These are phyloP conservation scores for Boletus rubropictus DNA, from an alignment of 768 basidiomycete genomes.

Conservation along the genomic window DNA sequence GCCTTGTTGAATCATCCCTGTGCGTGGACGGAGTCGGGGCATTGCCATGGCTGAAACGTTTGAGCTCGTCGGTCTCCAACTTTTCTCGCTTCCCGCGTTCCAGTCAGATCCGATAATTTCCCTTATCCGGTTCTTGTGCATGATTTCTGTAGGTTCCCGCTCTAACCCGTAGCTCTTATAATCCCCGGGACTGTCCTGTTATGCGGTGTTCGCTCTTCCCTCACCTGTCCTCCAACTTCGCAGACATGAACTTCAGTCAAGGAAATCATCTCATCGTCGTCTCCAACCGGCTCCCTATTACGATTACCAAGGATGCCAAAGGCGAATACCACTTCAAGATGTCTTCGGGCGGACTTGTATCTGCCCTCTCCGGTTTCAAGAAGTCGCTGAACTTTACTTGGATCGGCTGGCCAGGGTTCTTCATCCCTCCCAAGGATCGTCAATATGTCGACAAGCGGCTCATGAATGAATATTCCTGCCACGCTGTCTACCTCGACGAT, in stretches of 20 bases:
- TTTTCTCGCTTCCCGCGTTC: not conserved
- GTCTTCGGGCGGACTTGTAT: slow-evolving; percentile 97
- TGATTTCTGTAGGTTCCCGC: slow-evolving; percentile 15
- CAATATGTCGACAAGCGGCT: slow-evolving; percentile 85
- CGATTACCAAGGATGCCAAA: slow-evolving; percentile 86
- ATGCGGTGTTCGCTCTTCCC: slow-evolving; percentile 28
- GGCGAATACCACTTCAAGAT: slow-evolving; percentile 99
- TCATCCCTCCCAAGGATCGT: slow-evolving; percentile 92
- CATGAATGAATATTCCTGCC: slow-evolving; percentile 92
- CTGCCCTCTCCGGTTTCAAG: slow-evolving; percentile 95
- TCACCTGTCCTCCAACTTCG: slow-evolving; percentile 20
- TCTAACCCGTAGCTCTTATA: slow-evolving; percentile 27
- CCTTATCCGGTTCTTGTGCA: slow-evolving; percentile 26
- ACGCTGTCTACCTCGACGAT: slow-evolving; percentile 96
- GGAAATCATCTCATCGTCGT: slow-evolving; percentile 86
- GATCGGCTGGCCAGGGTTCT: slow-evolving; percentile 94
- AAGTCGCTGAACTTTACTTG: slow-evolving; percentile 97
- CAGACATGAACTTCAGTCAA: slow-evolving; percentile 42
- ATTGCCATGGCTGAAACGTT: not conserved
- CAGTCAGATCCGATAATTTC: slow-evolving; percentile 30
- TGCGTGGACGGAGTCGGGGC: not conserved
- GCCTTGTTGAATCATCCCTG: not conserved
- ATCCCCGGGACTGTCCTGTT: slow-evolving; percentile 4
- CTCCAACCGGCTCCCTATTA: slow-evolving; percentile 91
- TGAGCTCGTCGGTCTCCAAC: not conserved